A percentile compares a stretch with the other conserved stretches of the same genome.
phyloP scores from a whole-genome alignment of 164 flowering plant genomes.

The Vitis cinerea region DNA sequence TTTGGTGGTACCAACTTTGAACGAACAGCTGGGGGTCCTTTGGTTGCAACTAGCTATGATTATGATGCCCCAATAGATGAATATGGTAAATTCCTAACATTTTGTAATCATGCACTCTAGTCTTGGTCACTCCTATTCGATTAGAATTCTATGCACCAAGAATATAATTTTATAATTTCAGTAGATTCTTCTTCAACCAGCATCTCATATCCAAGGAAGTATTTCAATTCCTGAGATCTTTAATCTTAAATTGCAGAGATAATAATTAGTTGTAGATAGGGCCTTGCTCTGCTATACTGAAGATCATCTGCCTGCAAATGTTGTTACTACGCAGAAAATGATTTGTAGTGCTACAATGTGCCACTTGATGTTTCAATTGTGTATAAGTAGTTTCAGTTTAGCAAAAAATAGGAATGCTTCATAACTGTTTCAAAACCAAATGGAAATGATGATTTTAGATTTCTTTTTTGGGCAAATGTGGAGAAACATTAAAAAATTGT shows the following conservation, averaged over 20 bases:
- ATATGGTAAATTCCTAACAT: constrained; percentile 39
- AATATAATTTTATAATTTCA: neutral
- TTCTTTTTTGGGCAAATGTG: too few species aligned
- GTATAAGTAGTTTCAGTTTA: too few species aligned
- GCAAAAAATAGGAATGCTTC: too few species aligned
- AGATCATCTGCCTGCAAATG: neutral
- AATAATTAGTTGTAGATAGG: neutral
- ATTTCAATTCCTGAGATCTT: neutral
- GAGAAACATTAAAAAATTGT: too few species aligned
- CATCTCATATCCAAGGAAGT: neutral
- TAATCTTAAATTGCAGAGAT: neutral
- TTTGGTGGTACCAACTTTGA: constrained; percentile 75
- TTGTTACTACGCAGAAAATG: neutral
- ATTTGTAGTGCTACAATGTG: neutral
- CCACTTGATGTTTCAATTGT: neutral
- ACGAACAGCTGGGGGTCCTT: constrained; percentile 68
- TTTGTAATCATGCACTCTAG: neutral
- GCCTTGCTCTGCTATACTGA: neutral
- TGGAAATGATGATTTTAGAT: too few species aligned
- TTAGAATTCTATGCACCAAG: neutral
- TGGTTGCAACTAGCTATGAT: constrained; percentile 64
- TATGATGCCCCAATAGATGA: constrained; percentile 75
- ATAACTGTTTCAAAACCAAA: too few species aligned
- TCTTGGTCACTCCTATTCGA: neutral
- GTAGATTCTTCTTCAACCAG: neutral